Evolutionary conservation across 2,329 filamentous ascomycete species (phyloP), one percentile per base, ranked within the genome.

Genomic region (Sarocladium oryzae): DNA sequence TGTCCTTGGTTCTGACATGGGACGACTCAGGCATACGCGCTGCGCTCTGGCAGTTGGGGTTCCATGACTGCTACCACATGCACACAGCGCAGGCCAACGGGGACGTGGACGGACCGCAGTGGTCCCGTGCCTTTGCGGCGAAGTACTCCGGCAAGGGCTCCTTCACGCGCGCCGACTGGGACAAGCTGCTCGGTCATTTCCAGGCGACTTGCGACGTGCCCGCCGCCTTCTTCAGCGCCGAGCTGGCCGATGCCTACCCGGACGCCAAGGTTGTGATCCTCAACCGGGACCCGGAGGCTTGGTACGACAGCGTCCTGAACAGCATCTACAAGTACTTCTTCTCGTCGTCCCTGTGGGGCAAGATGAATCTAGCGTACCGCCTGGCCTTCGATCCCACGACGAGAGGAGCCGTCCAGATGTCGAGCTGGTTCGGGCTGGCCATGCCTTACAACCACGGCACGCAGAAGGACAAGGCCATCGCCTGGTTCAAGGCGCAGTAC

Each of bases 131-230:
- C 45, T 55, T 65, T 32, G 60, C 65, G 43, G 61, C 60, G 52
- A 68, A 66, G 53, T 69, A 62, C 52, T 59, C 54, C 46, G 60
- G 56, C 51, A 60, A 58, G 23, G 63, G 59, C 9, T 45, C 59
- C 15, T 64, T 69, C 50, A 61, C 58, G n/a, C 66, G 63, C 38
- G 57, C 61, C 16, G 70, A 75, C 54, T 76, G 72, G 65, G 74
- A 77, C 60, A 63, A 64, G 52, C 60, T 77, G 6, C 68, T 76
- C 45, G 70, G 69, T 41, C 58, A 68, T 21, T 72, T 65, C 56
- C 72, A 79, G n/a, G 74, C 73, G 20, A 79, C 76, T 8, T 73
- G 74, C 52, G 78, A 78, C 43, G 62, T 81, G 15, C 81, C 84
- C 1, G 68, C 81, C 1, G 69, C 78, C 33, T 84, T 82, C 58